phyloP scores from a whole-genome alignment of 495 filamentous ascomycete genomes.

The Trypethelium eluteriae region DNA sequence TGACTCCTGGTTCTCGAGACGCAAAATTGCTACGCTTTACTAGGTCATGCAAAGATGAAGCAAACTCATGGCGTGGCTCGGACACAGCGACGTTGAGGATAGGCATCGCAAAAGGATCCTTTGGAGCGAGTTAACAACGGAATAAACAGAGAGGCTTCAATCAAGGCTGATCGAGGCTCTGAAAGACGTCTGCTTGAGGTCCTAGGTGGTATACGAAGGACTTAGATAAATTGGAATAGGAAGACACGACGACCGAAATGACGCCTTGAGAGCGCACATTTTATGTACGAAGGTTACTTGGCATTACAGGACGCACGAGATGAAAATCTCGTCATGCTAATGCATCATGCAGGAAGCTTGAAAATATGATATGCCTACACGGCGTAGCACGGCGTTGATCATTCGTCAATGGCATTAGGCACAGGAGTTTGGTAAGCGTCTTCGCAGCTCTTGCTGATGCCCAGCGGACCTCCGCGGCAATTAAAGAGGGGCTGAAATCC shows the following conservation, averaged over 20 bases:
- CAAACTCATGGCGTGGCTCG: neutral
- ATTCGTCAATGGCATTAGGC: neutral
- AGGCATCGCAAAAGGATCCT: neutral
- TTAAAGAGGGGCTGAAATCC: neutral
- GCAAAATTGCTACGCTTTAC: slow-evolving; percentile 1
- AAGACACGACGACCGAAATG: too few relatives aligned
- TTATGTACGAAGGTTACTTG: neutral
- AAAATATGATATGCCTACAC: neutral
- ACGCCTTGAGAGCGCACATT: neutral
- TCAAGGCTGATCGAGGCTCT: neutral
- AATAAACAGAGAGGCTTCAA: neutral
- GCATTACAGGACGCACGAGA: neutral
- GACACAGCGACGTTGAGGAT: neutral
- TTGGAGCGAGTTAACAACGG: neutral
- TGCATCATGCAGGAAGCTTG: neutral
- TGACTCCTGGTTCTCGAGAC: neutral
- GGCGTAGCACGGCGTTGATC: neutral
- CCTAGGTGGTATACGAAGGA: neutral
- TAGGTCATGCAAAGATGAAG: neutral
- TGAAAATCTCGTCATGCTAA: neutral
- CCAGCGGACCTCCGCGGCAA: neutral
- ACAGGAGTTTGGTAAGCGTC: neutral
- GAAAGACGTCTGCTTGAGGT: neutral
- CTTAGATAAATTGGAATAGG: too few relatives aligned
- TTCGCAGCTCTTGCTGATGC: neutral